These are phyloP conservation scores for Quercus wislizeni DNA, from an alignment of 306 rosid species.

Conservation along the genomic window DNA sequence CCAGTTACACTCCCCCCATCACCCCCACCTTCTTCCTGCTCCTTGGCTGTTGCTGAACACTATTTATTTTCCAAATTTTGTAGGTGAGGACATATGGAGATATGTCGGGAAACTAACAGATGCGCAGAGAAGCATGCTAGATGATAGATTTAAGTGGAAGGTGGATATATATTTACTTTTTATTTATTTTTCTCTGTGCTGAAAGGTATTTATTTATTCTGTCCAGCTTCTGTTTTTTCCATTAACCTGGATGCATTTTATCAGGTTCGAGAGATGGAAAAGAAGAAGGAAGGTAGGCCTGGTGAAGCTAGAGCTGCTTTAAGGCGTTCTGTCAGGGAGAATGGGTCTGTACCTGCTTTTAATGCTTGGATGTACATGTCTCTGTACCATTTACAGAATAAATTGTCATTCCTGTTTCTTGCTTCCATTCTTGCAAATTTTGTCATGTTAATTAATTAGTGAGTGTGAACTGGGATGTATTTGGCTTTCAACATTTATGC, in stretches of 20 bases:
- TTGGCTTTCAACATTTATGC: not conserved
- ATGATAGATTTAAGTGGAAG: conserved; percentile 98
- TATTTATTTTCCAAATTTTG: conserved; percentile 7
- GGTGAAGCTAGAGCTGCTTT: conserved; percentile 94
- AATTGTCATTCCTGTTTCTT: not conserved
- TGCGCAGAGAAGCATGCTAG: conserved; percentile 98
- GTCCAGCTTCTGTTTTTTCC: conserved; percentile 1
- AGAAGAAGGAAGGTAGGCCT: conserved; percentile 94
- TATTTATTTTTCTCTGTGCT: not conserved
- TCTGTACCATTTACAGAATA: not conserved
- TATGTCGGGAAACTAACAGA: conserved; percentile 93
- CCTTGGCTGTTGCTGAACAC: not conserved
- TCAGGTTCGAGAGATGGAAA: conserved; percentile 96
- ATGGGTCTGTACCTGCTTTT: conserved; percentile 49
- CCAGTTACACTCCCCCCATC: not conserved
- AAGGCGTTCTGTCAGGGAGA: conserved; percentile 88
- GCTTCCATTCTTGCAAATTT: not conserved
- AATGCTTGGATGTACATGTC: not conserved
- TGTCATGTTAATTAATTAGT: not conserved
- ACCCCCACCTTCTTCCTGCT: not conserved
- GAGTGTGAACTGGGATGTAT: not conserved
- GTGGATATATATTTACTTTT: conserved; percentile 30
- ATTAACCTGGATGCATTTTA: conserved; percentile 17
- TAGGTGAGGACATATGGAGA: conserved; percentile 99
- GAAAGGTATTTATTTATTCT: conserved; percentile 7